These are phyloP conservation scores for Irpex sp. DNA, from an alignment of 1,284 basidiomycete genomes.

Conservation along the genomic window DNA sequence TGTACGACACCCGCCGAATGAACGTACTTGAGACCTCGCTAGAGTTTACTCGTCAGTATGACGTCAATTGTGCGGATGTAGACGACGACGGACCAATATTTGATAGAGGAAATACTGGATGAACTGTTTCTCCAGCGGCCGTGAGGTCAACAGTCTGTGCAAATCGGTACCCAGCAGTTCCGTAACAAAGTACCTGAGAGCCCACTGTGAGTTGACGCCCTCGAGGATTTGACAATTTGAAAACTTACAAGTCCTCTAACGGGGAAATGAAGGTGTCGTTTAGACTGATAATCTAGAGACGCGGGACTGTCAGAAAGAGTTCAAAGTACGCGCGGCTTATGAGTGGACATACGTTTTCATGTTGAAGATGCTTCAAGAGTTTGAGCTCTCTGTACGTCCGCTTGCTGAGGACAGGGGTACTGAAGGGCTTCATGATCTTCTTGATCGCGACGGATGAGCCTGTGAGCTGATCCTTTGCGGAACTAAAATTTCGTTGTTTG, in stretches of 20 bases:
- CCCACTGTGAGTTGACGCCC: conserved; percentile 9
- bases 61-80: neutral
- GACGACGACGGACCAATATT: conserved; percentile 68
- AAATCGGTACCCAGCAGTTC: conserved; percentile 98
- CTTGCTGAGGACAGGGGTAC: conserved; percentile 95
- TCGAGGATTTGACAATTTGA: conserved; percentile 2
- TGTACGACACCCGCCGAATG: conserved; percentile 99
- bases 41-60: conserved; percentile 9
- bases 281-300: conserved; percentile 88
- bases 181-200: conserved; percentile 92
- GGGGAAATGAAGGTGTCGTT: conserved; percentile 99
- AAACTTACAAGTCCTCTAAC: conserved; percentile 86
- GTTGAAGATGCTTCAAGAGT: conserved; percentile 96
- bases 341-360: conserved; percentile 80
- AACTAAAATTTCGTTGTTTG: conserved; percentile 44
- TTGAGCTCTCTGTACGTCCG: conserved; percentile 98
- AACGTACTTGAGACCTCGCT: conserved; percentile 98
- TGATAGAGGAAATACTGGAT: conserved; percentile 99
- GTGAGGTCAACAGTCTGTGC: conserved; percentile 92
- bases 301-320: conserved; percentile 5
- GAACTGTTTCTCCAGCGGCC: conserved; percentile 99
- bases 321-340: neutral
- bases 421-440: conserved; percentile 91
- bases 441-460: conserved; percentile 83
- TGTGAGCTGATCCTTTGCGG: conserved; percentile 96